These are phyloP conservation scores for Saccharomycopsis sp. DNA, from an alignment of 805 yeast genomes.

Conservation along the genomic window DNA sequence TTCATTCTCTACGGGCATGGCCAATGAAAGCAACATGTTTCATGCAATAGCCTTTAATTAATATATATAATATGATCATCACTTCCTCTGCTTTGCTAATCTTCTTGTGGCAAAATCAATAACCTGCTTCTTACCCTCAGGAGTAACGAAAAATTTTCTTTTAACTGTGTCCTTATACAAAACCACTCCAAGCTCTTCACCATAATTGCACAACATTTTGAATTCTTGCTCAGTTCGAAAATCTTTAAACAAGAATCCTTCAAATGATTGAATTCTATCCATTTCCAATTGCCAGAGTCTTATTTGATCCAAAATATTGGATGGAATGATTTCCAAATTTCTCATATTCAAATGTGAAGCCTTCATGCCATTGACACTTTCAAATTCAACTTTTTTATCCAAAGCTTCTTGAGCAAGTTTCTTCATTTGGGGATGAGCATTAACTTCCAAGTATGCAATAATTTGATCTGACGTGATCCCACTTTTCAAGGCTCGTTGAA, in stretches of 20 bases:
- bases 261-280: conserved; percentile 82
- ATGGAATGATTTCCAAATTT: conserved; percentile 53
- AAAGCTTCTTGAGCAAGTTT: conserved; percentile 62
- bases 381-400: conserved; percentile 61
- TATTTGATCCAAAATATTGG: conserved; percentile 95
- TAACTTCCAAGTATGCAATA: conserved; percentile 78
- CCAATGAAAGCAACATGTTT: no score
- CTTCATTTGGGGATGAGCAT: conserved; percentile 91
- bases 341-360: conserved; percentile 21
- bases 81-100: conserved; percentile 23
- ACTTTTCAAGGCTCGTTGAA: conserved; percentile 71
- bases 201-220: conserved; percentile 63
- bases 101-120: conserved; percentile 79
- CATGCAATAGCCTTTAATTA: no score
- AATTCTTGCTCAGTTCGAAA: conserved; percentile 74
- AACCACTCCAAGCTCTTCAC: conserved; percentile 85
- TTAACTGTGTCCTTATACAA: conserved; percentile 75
- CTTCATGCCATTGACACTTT: conserved; percentile 42
- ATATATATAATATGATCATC: no score
- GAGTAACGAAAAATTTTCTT: conserved; percentile 76
- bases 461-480: conserved; percentile 96
- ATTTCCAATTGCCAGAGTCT: conserved; percentile 93
- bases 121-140: conserved; percentile 82
- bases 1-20: no score
- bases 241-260: conserved; percentile 84